Evolutionary conservation across 495 filamentous ascomycete species (phyloP), one percentile per base, ranked within the genome.

Genomic region (Annulohypoxylon bovei): DNA sequence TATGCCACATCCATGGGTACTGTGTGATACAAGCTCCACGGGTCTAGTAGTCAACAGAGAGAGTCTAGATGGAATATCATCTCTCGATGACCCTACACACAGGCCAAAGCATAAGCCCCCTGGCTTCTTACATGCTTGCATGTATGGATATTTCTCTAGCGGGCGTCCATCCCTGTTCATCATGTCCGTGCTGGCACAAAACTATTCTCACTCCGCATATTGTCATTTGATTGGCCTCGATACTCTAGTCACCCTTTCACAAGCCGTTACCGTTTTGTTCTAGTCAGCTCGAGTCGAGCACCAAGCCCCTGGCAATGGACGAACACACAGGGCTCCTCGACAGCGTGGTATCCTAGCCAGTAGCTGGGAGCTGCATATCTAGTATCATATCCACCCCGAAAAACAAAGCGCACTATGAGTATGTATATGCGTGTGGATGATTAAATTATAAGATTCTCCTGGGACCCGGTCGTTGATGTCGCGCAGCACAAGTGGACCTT

Each of bases 221-320:
- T 58, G 2, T 22, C 12, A 58, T 52, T 44, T 71, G 57, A 71
- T 71, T 71, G 68, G 68, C 52, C 50, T 46, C 32, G 0, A 39
- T 42, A 23, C n/a, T 50, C 50, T 27, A 59, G 47, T 49, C 30
- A 61, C 49, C 56, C 49, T 70, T 27, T 20, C 62, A 62, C 39
- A 47, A 23, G 27, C 20, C 23, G 49, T 49, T 32, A 30, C 39
- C 56, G 14, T 20, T 53, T 54, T 65, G 22, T n/a, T 58, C 55
- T 65, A 49, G 49, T 62, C 58, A 40, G 40, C 53, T 55, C 46
- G 28, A 65, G 37, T 62, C 42, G 25, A 39, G 32, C 27, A 35
- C 46, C 30, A 42, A 14, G 35, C 16, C 58, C 62, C 46, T 65
- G 59, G 18, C 53, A 58, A 58, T 59, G 32, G 58, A 54, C 14